Conservation (phyloP, 768 basidiomycete genomes). For the Leucosporidium scottii region DNA sequence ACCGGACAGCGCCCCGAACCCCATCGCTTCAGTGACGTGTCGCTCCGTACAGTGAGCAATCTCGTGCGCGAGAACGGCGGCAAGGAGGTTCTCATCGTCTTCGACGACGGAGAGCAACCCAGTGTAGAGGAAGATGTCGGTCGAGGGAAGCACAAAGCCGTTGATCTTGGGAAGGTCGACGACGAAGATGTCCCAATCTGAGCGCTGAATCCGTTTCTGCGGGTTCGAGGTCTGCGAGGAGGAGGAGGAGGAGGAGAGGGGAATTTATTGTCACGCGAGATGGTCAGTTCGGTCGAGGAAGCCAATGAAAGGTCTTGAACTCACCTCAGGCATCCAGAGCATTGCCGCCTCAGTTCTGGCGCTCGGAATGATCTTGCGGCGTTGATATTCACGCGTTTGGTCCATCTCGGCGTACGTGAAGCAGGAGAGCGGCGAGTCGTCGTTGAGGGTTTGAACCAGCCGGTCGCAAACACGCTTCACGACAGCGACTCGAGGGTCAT, state of each 20-base stretch:
- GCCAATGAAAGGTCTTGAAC: background rate
- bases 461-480: slow-evolving; percentile 43
- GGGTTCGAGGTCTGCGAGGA: slow-evolving; percentile 42
- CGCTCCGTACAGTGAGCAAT: slow-evolving; percentile 41
- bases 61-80: slow-evolving; percentile 46
- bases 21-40: slow-evolving; percentile 48
- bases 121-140: slow-evolving; percentile 48
- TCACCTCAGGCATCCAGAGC: slow-evolving; percentile 42
- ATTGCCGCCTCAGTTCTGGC: slow-evolving; percentile 36
- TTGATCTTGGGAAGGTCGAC: slow-evolving; percentile 46
- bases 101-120: slow-evolving; percentile 45
- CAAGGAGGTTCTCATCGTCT: slow-evolving; percentile 46
- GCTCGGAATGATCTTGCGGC: slow-evolving; percentile 22
- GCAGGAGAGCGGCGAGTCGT: slow-evolving; percentile 37
- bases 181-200: slow-evolving; percentile 47
- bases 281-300: background rate
- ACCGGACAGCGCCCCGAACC: slow-evolving; percentile 39
- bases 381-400: slow-evolving; percentile 11
- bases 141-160: slow-evolving; percentile 46
- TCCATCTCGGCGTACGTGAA: slow-evolving; percentile 39
- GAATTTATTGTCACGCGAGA: too few relatives aligned
- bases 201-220: slow-evolving; percentile 41
- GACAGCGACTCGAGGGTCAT: slow-evolving; percentile 41
- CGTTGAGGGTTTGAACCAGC: slow-evolving; percentile 44
- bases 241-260: too few relatives aligned